Evolutionary conservation across 1,284 basidiomycete genomes (phyloP).

Genomic region (Puccinia horiana): DNA sequence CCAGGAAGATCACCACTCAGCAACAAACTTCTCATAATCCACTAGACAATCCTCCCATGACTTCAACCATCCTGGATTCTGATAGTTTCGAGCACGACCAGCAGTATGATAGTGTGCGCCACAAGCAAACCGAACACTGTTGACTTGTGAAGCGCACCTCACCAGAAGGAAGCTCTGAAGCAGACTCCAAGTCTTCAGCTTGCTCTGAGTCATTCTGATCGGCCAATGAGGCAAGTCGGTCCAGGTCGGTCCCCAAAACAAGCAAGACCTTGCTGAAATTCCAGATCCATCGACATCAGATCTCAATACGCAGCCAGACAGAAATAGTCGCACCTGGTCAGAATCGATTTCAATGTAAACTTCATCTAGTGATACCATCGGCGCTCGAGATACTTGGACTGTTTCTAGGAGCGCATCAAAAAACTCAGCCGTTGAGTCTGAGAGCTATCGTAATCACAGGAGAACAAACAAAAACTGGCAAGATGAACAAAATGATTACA

Average conservation of each 20-base stretch:
- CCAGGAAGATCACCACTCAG: slow-evolving; percentile 19
- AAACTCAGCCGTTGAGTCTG: not conserved
- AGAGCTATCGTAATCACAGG: not conserved
- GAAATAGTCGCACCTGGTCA: slow-evolving; percentile 13
- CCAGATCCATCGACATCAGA: not conserved
- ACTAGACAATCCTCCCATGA: not conserved
- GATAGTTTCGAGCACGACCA: slow-evolving; percentile 4
- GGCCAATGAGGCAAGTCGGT: not conserved
- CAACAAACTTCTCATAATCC: not conserved
- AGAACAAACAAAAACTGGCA: not conserved
- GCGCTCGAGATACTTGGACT: not conserved
- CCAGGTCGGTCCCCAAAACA: not conserved
- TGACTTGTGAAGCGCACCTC: slow-evolving; percentile 11
- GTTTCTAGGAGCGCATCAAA: not conserved
- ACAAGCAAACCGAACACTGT: slow-evolving; percentile 27
- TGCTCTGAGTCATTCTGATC: too few relatives aligned
- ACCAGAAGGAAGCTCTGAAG: not conserved
- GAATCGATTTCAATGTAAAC: slow-evolving; percentile 40
- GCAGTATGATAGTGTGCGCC: slow-evolving; percentile 30
- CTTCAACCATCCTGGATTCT: not conserved
- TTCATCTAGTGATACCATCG: slow-evolving; percentile 45
- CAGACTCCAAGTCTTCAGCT: not conserved
- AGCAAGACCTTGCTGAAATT: not conserved
- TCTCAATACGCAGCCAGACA: not conserved
- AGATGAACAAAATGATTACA: not conserved